These are phyloP conservation scores for Mollisiaceae sp. DNA, from an alignment of 2,329 filamentous ascomycete species.

Conservation along the genomic window DNA sequence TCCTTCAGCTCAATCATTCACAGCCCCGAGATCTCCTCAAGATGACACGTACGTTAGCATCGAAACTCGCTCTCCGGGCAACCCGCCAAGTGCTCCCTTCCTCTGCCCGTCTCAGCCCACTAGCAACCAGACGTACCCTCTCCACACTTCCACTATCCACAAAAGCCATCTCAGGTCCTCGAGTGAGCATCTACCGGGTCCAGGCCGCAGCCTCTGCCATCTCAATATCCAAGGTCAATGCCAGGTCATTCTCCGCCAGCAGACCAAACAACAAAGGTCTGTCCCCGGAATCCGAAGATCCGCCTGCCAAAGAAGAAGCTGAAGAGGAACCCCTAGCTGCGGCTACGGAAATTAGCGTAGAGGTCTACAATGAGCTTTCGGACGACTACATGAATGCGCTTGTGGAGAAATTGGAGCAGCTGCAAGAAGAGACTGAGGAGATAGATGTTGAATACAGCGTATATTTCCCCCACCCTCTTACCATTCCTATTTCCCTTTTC, in stretches of 20 bases:
- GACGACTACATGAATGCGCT: slow-evolving; percentile 73
- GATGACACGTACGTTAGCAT: slow-evolving; percentile 26
- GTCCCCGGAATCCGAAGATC: slow-evolving; percentile 63
- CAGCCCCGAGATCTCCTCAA: neutral
- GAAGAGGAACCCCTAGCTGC: slow-evolving; percentile 40
- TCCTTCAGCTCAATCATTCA: slow-evolving; percentile 11
- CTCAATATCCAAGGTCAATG: neutral
- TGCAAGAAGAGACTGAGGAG: slow-evolving; percentile 74
- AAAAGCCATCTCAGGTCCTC: slow-evolving; percentile 7
- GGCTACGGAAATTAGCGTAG: slow-evolving; percentile 69
- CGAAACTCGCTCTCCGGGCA: slow-evolving; percentile 24
- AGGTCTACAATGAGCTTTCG: slow-evolving; percentile 77
- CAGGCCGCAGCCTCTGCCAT: neutral
- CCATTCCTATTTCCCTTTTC: neutral
- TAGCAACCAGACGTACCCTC: neutral
- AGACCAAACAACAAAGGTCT: slow-evolving; percentile 53
- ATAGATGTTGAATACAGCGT: slow-evolving; percentile 91
- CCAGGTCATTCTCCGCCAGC: slow-evolving; percentile 35
- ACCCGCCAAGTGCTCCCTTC: slow-evolving; percentile 6
- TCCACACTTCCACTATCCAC: slow-evolving; percentile 13
- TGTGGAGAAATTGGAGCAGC: slow-evolving; percentile 67
- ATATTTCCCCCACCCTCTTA: slow-evolving; percentile 45
- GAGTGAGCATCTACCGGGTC: slow-evolving; percentile 2
- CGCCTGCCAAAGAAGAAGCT: slow-evolving; percentile 50
- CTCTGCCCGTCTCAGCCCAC: neutral